These are phyloP conservation scores for Lepidium sativum DNA, from an alignment of 345 rosid genomes.

Conservation along the genomic window DNA sequence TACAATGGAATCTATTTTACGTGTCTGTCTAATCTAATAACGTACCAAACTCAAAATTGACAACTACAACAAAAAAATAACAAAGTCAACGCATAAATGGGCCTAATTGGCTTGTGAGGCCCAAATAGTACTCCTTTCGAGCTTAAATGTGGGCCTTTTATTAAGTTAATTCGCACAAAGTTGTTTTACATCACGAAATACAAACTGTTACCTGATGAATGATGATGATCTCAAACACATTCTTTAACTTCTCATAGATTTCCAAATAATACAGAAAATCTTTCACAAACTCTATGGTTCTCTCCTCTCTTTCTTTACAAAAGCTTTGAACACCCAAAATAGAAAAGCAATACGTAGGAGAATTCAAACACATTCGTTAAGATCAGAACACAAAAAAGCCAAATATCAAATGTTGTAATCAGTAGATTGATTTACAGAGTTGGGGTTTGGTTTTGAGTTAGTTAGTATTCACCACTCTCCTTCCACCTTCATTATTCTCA, in stretches of 20 bases:
- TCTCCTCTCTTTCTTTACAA: conserved; percentile 23
- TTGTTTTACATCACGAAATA: no score
- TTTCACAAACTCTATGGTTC: conserved; percentile 14
- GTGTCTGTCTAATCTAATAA: background rate
- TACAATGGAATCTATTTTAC: background rate
- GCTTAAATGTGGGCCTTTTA: no score
- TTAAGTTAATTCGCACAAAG: no score
- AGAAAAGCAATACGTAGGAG: background rate
- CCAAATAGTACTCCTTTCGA: background rate
- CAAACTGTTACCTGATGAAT: no score
- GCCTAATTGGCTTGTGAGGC: background rate
- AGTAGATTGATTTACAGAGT: conserved; percentile 24
- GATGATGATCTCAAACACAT: no score
- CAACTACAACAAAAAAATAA: background rate
- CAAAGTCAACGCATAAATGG: background rate
- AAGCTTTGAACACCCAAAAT: conserved; percentile 6
- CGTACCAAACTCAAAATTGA: background rate
- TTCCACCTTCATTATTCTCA: background rate
- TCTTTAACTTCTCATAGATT: background rate
- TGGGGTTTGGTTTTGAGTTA: conserved; percentile 17
- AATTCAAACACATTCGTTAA: conserved; percentile 19
- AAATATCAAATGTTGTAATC: conserved; percentile 13
- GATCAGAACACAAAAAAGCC: background rate
- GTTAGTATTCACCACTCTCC: conserved; percentile 20
- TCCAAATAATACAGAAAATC: conserved; percentile 10